These are phyloP conservation scores for Pulveroboletus sp. DNA, from an alignment of 768 basidiomycete genomes.

Conservation along the genomic window DNA sequence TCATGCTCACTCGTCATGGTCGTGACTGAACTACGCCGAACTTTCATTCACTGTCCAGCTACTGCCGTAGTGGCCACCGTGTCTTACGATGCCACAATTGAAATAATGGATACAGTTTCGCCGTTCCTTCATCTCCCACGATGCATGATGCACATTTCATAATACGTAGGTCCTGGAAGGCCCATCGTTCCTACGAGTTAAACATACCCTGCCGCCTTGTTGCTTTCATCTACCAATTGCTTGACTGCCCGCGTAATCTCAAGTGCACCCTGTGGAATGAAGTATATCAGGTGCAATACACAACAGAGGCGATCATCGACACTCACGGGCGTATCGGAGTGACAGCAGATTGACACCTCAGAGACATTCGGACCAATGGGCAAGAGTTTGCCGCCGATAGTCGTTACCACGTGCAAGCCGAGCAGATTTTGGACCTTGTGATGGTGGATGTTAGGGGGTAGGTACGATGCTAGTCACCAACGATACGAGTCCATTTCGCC, in stretches of 20 bases:
- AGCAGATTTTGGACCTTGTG: constrained; percentile 45
- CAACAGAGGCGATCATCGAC: not conserved
- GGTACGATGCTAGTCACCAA: not conserved
- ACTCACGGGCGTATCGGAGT: constrained; percentile 60
- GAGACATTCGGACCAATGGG: constrained; percentile 40
- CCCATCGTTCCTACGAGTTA: constrained; percentile 1
- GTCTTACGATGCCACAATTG: not conserved
- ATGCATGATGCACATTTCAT: not conserved
- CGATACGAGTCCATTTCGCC: not conserved
- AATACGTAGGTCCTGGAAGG: too few relatives aligned
- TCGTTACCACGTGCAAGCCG: constrained; percentile 42
- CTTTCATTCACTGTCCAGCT: not conserved
- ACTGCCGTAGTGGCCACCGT: not conserved
- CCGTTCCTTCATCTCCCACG: not conserved
- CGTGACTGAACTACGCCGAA: not conserved
- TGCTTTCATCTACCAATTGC: constrained; percentile 51
- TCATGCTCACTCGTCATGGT: not conserved
- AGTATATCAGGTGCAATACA: not conserved
- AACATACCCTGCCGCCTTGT: constrained; percentile 31
- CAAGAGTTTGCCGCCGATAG: constrained; percentile 37
- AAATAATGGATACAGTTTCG: not conserved
- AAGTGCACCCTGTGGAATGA: constrained; percentile 41
- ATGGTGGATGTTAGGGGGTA: not conserved
- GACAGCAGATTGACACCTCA: constrained; percentile 60
- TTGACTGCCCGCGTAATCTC: constrained; percentile 50